Evolutionary conservation across 2,329 filamentous ascomycete genomes (phyloP).

Genomic region (Aspergillus carbonarius): DNA sequence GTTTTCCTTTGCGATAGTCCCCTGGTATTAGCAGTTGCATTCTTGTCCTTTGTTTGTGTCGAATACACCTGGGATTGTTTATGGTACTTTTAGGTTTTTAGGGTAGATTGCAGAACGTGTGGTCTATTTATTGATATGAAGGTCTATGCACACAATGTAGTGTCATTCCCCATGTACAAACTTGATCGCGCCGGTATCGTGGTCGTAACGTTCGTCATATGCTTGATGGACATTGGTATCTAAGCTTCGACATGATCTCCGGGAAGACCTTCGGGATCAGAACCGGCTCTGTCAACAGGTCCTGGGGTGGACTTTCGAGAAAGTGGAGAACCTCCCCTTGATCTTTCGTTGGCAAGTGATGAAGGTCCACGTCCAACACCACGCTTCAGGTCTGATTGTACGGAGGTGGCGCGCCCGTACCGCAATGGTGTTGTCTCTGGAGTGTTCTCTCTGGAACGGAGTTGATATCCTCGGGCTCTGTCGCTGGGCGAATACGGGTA

Average conservation of each 20-base stretch:
- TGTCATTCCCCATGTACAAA: neutral
- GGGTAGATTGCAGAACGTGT: neutral
- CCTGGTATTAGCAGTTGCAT: slow-evolving; percentile 3
- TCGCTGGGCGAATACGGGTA: slow-evolving; percentile 31
- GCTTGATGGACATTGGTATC: neutral
- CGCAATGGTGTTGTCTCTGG: slow-evolving; percentile 31
- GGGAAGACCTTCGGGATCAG: neutral
- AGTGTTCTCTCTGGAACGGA: slow-evolving; percentile 34
- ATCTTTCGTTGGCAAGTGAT: slow-evolving; percentile 17
- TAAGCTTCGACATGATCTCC: neutral
- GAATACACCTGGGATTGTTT: neutral
- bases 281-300: slow-evolving; percentile 29
- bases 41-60: neutral
- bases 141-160: neutral
- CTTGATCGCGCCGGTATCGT: neutral
- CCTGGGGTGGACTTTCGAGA: slow-evolving; percentile 30
- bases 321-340: slow-evolving; percentile 35
- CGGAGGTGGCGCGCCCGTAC: slow-evolving; percentile 22
- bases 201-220: neutral
- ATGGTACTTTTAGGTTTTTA: neutral
- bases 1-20: slow-evolving; percentile 6
- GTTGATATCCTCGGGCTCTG: slow-evolving; percentile 25
- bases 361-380: slow-evolving; percentile 5
- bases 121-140: neutral
- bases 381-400: slow-evolving; percentile 16